phyloP scores from a whole-genome alignment of 2,329 filamentous ascomycete species.

The Penicillium sp. region DNA sequence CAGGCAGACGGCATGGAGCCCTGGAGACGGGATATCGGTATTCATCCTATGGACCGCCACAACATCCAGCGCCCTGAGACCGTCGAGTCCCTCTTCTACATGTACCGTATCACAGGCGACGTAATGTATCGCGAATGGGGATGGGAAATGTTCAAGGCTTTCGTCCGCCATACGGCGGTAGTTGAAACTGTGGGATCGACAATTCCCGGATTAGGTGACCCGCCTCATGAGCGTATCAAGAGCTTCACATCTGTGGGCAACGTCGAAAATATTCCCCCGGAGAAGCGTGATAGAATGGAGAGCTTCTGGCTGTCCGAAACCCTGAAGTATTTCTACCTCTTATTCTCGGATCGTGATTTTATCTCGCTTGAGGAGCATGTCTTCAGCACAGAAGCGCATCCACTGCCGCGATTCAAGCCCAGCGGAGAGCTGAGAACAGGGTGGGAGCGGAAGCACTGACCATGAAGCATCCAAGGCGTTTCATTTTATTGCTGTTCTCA shows the following conservation, averaged over 20 bases:
- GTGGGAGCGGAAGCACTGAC: constrained; percentile 34
- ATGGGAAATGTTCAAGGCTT: constrained; percentile 96
- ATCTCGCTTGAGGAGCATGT: constrained; percentile 84
- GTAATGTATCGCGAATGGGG: constrained; percentile 90
- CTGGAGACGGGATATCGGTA: constrained; percentile 76
- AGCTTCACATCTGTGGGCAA: constrained; percentile 82
- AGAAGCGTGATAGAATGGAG: constrained; percentile 88
- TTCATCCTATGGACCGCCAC: constrained; percentile 81
- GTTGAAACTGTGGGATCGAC: constrained; percentile 57
- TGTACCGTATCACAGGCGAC: constrained; percentile 97
- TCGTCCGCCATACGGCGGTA: constrained; percentile 81
- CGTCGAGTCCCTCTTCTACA: constrained; percentile 94
- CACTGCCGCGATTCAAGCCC: constrained; percentile 83
- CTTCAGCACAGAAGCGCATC: constrained; percentile 94
- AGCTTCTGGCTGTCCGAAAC: constrained; percentile 99
- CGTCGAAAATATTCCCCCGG: constrained; percentile 70
- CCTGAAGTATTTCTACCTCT: constrained; percentile 93
- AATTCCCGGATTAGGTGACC: neutral
- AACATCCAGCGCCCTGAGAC: constrained; percentile 96
- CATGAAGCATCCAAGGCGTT: neutral
- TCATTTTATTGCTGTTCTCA: neutral
- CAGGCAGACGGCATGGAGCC: constrained; percentile 31
- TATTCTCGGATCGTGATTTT: constrained; percentile 82
- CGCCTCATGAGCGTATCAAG: constrained; percentile 29
- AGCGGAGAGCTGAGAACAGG: constrained; percentile 46